phyloP scores from a whole-genome alignment of 495 filamentous ascomycete genomes.

The Penicillium canariense region DNA sequence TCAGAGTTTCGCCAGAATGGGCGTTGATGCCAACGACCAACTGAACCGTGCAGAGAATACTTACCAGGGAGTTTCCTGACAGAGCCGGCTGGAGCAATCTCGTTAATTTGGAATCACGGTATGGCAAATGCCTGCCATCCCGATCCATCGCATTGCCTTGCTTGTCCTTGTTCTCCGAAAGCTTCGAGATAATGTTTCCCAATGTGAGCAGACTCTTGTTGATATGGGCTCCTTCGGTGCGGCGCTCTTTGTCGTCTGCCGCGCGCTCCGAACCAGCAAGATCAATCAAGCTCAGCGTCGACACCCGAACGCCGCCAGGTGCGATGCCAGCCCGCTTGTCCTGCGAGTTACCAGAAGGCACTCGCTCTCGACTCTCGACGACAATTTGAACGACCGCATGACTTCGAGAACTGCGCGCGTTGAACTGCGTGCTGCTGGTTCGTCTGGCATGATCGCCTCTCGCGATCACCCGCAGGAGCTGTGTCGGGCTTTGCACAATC shows the following conservation, averaged over 20 bases:
- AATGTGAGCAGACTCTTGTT: conserved; percentile 96
- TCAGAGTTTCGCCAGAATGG: conserved; percentile 84
- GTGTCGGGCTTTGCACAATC: conserved; percentile 96
- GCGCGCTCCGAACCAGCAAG: conserved; percentile 94
- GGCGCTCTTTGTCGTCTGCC: conserved; percentile 89
- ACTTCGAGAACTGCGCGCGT: conserved; percentile 91
- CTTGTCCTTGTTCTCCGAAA: conserved; percentile 84
- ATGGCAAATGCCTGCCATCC: conserved; percentile 87
- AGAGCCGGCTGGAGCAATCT: conserved; percentile 88
- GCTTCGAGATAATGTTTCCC: conserved; percentile 87
- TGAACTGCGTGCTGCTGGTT: conserved; percentile 93
- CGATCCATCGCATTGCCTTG: conserved; percentile 70
- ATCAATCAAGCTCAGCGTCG: conserved; percentile 93
- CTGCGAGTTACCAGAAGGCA: conserved; percentile 50
- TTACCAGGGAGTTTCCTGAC: conserved; percentile 90
- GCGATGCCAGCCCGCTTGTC: conserved; percentile 76
- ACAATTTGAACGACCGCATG: conserved; percentile 99
- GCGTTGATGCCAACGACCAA: conserved; percentile 63
- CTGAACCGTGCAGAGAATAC: conserved; percentile 94
- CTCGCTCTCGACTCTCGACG: conserved; percentile 90
- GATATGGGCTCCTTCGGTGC: conserved; percentile 95
- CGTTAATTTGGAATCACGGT: conserved; percentile 95
- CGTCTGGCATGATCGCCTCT: conserved; percentile 86
- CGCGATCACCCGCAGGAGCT: conserved; percentile 91
- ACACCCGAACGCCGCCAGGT: conserved; percentile 91